These are phyloP conservation scores for Phytopythium kandeliae DNA, from an alignment of 352 stramenopile species.

Conservation along the genomic window DNA sequence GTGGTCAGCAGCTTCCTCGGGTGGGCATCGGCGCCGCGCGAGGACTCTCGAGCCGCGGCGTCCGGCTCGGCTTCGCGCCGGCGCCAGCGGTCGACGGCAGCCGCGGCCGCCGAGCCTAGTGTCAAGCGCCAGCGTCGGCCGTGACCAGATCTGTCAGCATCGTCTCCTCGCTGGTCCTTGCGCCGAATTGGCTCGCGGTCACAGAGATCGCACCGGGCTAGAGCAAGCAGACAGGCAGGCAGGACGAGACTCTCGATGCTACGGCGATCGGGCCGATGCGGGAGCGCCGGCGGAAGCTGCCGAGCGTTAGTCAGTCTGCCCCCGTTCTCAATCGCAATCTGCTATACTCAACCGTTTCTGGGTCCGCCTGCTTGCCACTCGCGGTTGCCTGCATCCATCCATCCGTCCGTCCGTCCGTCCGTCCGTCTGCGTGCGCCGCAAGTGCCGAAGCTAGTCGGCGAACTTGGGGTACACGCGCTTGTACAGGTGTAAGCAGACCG, in stretches of 20 bases:
- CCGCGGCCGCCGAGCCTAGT: constrained; percentile 6
- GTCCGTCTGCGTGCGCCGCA: no score
- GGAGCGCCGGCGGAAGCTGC: no score
- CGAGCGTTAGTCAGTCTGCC: no score
- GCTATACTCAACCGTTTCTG: no score
- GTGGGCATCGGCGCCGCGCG: constrained; percentile 14
- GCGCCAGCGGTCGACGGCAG: constrained; percentile 12
- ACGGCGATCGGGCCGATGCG: no score
- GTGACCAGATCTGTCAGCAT: neutral
- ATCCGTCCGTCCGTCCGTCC: no score
- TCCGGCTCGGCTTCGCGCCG: constrained; percentile 1
- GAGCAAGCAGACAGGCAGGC: no score
- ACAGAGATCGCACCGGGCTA: neutral
- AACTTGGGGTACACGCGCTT: constrained; percentile 99
- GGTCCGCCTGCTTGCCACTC: no score
- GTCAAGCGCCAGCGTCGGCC: constrained; percentile 32
- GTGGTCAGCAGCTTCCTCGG: constrained; percentile 31
- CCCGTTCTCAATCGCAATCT: no score
- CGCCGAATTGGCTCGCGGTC: neutral
- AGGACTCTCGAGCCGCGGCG: neutral
- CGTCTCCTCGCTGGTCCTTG: no score
- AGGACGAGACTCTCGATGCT: no score
- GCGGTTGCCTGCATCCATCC: no score
- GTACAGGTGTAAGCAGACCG: constrained; percentile 98
- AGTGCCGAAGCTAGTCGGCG: constrained; percentile 18